Evolutionary conservation across 2,329 filamentous ascomycete genomes (phyloP).

Genomic region (Coleophoma cylindrospora): DNA sequence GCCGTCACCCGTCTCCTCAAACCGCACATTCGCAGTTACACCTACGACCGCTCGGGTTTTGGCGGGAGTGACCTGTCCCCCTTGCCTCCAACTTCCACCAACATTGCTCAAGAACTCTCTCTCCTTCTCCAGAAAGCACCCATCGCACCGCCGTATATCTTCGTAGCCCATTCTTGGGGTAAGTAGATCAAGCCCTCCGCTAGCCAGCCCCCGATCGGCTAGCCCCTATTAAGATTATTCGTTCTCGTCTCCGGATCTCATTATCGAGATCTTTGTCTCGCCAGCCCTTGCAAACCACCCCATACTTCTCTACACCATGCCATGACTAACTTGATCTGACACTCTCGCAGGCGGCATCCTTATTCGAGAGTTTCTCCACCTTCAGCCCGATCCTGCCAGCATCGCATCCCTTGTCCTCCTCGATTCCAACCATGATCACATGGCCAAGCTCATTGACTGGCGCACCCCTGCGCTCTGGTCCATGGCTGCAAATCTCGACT

Average conservation of each 20-base stretch:
- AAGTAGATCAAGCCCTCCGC: not conserved
- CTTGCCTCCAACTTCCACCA: conserved; percentile 9
- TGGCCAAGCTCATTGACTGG: conserved; percentile 9
- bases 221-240: too few species aligned
- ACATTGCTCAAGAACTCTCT: conserved; percentile 13
- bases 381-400: not conserved
- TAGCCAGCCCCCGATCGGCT: too few species aligned
- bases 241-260: too few species aligned
- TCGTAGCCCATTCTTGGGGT: conserved; percentile 16
- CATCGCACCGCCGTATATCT: conserved; percentile 8
- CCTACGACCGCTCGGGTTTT: conserved; percentile 14
- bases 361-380: conserved; percentile 8
- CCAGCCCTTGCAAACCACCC: too few species aligned
- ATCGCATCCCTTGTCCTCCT: conserved; percentile 16
- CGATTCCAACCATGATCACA: conserved; percentile 14
- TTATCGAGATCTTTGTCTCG: too few species aligned
- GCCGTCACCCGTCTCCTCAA: conserved; percentile 9
- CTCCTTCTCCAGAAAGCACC: conserved; percentile 7
- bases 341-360: conserved; percentile 1
- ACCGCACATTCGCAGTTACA: conserved; percentile 7
- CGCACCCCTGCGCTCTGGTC: conserved; percentile 2
- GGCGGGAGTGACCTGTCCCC: conserved; percentile 8
- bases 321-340: too few species aligned
- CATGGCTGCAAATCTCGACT: conserved; percentile 2
- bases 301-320: too few species aligned